Percentiles rank a stretch among this genome's conserved stretches.
Evolutionary conservation across 148 eudicot genomes (phyloP).

Genomic region (Chenopodium formosanum): DNA sequence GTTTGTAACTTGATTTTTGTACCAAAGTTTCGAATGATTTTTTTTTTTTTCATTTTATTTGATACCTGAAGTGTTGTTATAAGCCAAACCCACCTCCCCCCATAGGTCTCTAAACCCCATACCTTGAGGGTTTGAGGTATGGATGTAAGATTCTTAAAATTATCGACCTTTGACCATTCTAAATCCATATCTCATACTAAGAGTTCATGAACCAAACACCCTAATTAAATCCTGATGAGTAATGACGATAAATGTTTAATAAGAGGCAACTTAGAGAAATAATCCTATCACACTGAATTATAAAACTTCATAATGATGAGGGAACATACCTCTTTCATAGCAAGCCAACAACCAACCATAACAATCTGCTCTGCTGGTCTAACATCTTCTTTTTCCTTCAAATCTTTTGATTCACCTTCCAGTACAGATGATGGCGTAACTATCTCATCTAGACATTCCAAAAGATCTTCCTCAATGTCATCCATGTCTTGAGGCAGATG

Average conservation of each 20-base stretch:
- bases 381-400: constrained; percentile 36
- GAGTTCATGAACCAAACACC: no score
- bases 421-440: constrained; percentile 29
- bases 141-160: no score
- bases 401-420: constrained; percentile 36
- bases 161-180: no score
- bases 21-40: no score
- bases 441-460: constrained; percentile 44
- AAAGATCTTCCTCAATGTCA: constrained; percentile 63
- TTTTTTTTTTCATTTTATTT: no score
- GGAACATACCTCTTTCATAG: constrained; percentile 92
- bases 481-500: constrained; percentile 81
- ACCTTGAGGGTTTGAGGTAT: no score
- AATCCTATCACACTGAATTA: background rate
- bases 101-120: no score
- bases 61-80: no score
- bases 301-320: background rate
- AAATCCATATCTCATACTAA: no score
- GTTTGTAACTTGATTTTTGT: no score
- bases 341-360: constrained; percentile 99
- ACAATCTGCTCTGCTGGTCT: constrained; percentile 79
- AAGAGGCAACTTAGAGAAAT: background rate
- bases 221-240: background rate
- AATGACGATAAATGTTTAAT: background rate
- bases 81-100: no score